These are phyloP conservation scores for Podochytrium sp. DNA, from an alignment of 192 early-diverging fungal genomes.

Conservation along the genomic window DNA sequence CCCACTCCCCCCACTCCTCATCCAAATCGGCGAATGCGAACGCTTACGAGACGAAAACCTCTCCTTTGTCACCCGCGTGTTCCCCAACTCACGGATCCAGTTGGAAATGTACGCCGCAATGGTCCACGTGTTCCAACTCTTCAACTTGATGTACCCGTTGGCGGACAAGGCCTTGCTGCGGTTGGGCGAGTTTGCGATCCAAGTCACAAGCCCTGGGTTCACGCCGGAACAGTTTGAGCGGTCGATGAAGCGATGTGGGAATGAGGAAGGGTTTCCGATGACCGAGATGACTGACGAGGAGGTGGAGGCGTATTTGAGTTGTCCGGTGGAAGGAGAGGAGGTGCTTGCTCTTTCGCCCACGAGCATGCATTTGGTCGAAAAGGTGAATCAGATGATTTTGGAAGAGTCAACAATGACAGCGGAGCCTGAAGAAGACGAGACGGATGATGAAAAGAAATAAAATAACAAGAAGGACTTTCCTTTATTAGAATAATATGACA, in stretches of 20 bases:
- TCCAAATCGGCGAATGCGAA: slow-evolving; percentile 53
- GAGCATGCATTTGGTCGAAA: neutral
- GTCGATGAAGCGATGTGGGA: neutral
- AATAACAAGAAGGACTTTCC: too few species aligned
- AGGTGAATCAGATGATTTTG: neutral
- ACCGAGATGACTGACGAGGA: neutral
- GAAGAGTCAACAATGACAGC: neutral
- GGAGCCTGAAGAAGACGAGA: neutral
- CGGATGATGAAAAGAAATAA: neutral
- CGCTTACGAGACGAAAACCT: slow-evolving; percentile 54
- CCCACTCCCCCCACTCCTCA: slow-evolving; percentile 46
- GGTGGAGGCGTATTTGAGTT: slow-evolving; percentile 5
- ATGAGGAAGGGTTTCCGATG: neutral
- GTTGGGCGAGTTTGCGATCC: slow-evolving; percentile 11
- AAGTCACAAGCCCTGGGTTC: neutral
- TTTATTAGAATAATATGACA: too few species aligned
- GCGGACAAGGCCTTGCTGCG: slow-evolving; percentile 17
- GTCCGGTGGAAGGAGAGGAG: neutral
- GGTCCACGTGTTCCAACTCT: slow-evolving; percentile 50
- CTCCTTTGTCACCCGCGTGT: slow-evolving; percentile 28
- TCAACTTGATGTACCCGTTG: slow-evolving; percentile 21
- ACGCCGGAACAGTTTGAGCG: neutral
- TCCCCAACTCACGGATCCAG: slow-evolving; percentile 32
- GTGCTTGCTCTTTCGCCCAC: too few species aligned
- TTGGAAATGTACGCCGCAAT: slow-evolving; percentile 53